Base-by-base conservation (phyloP, 352 stramenopile species). In the Phytophthora tubulina region DNA sequence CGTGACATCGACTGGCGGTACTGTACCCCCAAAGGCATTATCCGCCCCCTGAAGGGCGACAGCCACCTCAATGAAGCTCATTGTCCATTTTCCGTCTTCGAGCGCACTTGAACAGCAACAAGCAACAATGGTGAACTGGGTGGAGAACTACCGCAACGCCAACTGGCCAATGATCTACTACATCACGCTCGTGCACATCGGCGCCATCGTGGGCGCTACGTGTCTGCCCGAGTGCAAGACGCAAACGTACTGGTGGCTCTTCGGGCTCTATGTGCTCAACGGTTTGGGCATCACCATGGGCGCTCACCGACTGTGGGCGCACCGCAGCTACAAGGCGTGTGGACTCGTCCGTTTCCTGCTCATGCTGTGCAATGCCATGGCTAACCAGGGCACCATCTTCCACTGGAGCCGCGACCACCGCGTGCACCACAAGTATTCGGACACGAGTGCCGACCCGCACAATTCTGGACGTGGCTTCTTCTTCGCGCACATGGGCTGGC, bases 151-250 rank as follows among this genome's bases (percentile, higher is more conserved):
- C 59, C 75, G 81, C 44, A 97, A 95, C 55, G 89, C 98, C 72
- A 99, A 99, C 83, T 99, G 92, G 90, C 97, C 97, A 38, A 99
- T 99, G 97, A 78, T 93, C 53, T 98, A 98, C 79, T 99, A 99
- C 86, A 91, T 99, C 59, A 81, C 82, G 13, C 75, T 99, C 31
- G 93, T 98, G 39, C 97, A 99, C 76, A 69, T 93, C 8, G 84
- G 95, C 11, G 97, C 92, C 38, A 55, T 97, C 35, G 71, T 97
- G 44, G 97, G 96, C 31, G 44, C 98, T 45, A 58, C 75, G 8
- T 95, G 87, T 36, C 63, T 99, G 21, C 63, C 86, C 13, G 57
- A 91, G 55, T 91, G 73, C 77, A 92, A 91, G 51, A 86, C 78
- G 57, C 79, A 95, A 57, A 99, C 97, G 48, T 79, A 98, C n/a